These are phyloP conservation scores for Patellifolia procumbens DNA, from an alignment of 179 eudicot genomes.

Conservation along the genomic window DNA sequence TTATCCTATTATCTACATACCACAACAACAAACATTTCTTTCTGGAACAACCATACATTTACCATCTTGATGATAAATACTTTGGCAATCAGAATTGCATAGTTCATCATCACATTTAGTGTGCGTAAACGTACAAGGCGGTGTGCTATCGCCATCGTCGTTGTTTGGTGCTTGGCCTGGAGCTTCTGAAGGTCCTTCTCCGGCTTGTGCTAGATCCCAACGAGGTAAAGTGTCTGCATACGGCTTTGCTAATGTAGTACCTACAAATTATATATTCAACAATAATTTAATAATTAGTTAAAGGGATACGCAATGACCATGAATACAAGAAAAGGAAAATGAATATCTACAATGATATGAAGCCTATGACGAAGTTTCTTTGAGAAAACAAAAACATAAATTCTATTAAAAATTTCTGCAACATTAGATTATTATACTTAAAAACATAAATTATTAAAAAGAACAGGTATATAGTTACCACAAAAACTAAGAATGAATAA, in stretches of 20 bases:
- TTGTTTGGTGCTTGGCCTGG: neutral
- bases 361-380: too few species aligned
- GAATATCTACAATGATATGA: too few species aligned
- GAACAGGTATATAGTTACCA: too few species aligned
- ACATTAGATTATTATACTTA: too few species aligned
- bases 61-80: neutral
- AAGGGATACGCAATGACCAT: too few species aligned
- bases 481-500: too few species aligned
- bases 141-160: neutral
- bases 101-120: neutral
- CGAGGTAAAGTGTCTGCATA: neutral
- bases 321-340: too few species aligned
- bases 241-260: neutral
- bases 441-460: too few species aligned
- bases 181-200: neutral
- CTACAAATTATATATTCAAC: neutral
- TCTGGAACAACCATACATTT: neutral
- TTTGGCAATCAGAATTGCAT: neutral
- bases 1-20: neutral
- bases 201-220: neutral
- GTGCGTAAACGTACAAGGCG: neutral
- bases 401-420: too few species aligned
- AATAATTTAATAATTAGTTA: neutral
- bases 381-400: too few species aligned
- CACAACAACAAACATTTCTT: neutral